A percentile compares a stretch with the other conserved stretches of the same genome.
phyloP scores from a whole-genome alignment of 2,329 filamentous ascomycete species.

The Graphilbum fragrans region DNA sequence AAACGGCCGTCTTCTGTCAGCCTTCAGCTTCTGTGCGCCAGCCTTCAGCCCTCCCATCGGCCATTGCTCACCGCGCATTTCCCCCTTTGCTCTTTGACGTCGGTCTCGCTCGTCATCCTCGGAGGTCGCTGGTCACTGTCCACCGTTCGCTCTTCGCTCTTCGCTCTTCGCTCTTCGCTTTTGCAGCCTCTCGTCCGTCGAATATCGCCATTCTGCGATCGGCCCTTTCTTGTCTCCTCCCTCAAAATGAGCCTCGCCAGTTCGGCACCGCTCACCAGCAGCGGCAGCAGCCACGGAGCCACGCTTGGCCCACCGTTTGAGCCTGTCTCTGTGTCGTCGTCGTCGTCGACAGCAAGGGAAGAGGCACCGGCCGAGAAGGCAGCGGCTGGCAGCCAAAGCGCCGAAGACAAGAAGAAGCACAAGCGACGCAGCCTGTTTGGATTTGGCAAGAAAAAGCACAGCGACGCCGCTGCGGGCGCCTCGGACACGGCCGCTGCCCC shows the following conservation, averaged over 20 bases:
- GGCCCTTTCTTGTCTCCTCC: background rate
- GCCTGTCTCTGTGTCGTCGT: slow-evolving; percentile 3
- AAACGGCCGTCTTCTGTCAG: too few species aligned
- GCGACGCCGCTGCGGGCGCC: slow-evolving; percentile 9
- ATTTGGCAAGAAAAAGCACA: slow-evolving; percentile 27
- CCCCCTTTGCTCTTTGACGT: too few species aligned
- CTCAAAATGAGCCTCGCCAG: slow-evolving; percentile 8
- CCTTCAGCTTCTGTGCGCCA: too few species aligned
- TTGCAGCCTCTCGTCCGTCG: too few species aligned
- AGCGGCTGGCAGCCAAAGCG: slow-evolving; percentile 14
- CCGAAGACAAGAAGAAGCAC: slow-evolving; percentile 20
- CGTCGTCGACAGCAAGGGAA: slow-evolving; percentile 3
- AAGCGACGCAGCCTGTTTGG: slow-evolving; percentile 20
- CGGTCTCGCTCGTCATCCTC: too few species aligned
- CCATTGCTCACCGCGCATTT: too few species aligned
- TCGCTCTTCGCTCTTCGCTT: too few species aligned
- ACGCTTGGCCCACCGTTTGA: slow-evolving; percentile 11
- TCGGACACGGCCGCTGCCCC: slow-evolving; percentile 2
- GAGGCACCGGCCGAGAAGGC: background rate
- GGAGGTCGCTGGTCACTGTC: too few species aligned
- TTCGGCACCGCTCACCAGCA: slow-evolving; percentile 6
- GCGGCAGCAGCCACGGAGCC: slow-evolving; percentile 5
- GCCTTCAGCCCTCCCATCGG: too few species aligned
- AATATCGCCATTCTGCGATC: too few species aligned
- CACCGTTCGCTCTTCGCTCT: too few species aligned